Conservation (phyloP, 176 grass and related monocot genomes). For the Echinochloa phyllopogon region DNA sequence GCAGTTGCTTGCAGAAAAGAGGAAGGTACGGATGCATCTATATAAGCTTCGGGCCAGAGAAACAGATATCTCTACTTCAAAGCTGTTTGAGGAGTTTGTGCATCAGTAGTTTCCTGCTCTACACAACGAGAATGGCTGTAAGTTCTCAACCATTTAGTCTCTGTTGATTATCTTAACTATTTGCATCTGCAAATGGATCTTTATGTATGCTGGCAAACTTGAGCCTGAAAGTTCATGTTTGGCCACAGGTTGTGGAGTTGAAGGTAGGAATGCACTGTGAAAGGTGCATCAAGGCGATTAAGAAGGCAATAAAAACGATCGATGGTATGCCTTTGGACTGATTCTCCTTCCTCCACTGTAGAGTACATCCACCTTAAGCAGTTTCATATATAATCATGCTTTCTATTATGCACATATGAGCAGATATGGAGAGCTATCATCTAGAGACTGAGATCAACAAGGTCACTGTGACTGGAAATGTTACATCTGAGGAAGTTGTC, state of each 20-base stretch:
- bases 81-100: slow-evolving; percentile 22
- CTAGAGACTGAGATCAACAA: slow-evolving; percentile 80
- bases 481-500: slow-evolving; percentile 82
- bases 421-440: slow-evolving; percentile 92
- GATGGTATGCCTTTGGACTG: slow-evolving; percentile 42
- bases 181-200: no score
- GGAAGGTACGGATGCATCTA: slow-evolving; percentile 56
- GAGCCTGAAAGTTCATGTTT: slow-evolving; percentile 31
- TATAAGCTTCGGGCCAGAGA: slow-evolving; percentile 50
- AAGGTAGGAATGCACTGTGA: slow-evolving; percentile 98
- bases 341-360: no score
- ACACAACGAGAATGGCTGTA: slow-evolving; percentile 54
- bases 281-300: slow-evolving; percentile 92
- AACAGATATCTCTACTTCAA: slow-evolving; percentile 21
- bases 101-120: slow-evolving; percentile 31
- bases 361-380: no score
- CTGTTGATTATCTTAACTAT: no score
- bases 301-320: slow-evolving; percentile 92
- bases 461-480: slow-evolving; percentile 86
- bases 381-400: background rate
- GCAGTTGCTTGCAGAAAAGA: slow-evolving; percentile 47
- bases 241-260: slow-evolving; percentile 73
- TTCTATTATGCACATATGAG: background rate
- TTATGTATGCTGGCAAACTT: background rate
- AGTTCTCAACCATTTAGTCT: slow-evolving; percentile 12